These are phyloP conservation scores for Taphrina deformans DNA, from an alignment of 1,139 yeast species.

Conservation along the genomic window DNA sequence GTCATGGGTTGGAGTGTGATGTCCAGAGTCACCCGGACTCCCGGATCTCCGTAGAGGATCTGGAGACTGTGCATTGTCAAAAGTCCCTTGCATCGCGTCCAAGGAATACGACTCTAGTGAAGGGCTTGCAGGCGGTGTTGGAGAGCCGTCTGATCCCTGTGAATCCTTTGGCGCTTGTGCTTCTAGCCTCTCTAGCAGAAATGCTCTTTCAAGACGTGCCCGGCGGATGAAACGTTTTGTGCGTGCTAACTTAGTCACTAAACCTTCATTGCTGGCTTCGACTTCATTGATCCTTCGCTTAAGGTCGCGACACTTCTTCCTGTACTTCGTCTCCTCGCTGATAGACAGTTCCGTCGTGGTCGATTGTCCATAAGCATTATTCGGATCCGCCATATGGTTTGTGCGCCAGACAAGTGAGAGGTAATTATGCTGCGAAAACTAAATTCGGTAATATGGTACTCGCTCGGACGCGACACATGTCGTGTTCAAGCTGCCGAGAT, in stretches of 20 bases:
- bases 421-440: too few species aligned
- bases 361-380: slow-evolving; percentile 11
- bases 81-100: not conserved
- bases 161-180: slow-evolving; percentile 42
- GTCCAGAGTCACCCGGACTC: slow-evolving; percentile 8
- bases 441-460: too few species aligned
- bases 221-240: slow-evolving; percentile 76
- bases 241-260: slow-evolving; percentile 74
- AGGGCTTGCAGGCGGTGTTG: slow-evolving; percentile 28
- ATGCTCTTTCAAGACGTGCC: slow-evolving; percentile 75
- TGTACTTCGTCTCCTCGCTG: slow-evolving; percentile 46
- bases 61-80: not conserved
- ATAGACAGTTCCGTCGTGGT: not conserved
- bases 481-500: too few species aligned
- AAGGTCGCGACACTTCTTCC: slow-evolving; percentile 69
- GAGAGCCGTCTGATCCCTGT: slow-evolving; percentile 21
- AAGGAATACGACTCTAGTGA: slow-evolving; percentile 27
- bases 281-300: slow-evolving; percentile 70
- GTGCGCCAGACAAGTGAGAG: too few species aligned
- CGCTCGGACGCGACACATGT: too few species aligned
- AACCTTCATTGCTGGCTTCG: slow-evolving; percentile 75
- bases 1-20: slow-evolving; percentile 5
- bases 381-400: slow-evolving; percentile 28
- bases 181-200: slow-evolving; percentile 78
- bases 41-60: slow-evolving; percentile 10